A percentile compares a stretch with the other conserved stretches of the same genome.
phyloP scores from a whole-genome alignment of 768 basidiomycete genomes.

The Mycena metata region DNA sequence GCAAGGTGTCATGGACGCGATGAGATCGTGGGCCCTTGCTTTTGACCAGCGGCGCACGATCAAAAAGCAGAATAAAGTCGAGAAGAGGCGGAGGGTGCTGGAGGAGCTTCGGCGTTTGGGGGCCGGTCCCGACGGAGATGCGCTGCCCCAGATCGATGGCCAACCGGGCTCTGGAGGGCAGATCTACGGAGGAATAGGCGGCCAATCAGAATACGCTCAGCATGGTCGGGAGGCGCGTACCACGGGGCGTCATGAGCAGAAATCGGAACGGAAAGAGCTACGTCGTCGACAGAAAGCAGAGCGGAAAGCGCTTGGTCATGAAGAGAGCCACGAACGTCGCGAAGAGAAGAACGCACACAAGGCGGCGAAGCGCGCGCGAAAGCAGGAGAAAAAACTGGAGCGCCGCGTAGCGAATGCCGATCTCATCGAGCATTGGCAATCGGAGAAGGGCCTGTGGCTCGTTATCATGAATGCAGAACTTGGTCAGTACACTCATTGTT shows the following conservation, averaged over 20 bases:
- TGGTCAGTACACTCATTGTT: constrained; percentile 27
- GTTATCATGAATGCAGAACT: constrained; percentile 42
- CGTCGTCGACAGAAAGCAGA: background rate
- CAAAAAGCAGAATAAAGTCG: constrained; percentile 33
- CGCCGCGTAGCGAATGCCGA: constrained; percentile 39
- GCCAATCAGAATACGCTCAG: background rate
- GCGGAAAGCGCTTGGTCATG: background rate
- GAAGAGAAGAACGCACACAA: constrained; percentile 17
- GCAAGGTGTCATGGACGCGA: constrained; percentile 40
- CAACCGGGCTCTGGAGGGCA: too few species aligned
- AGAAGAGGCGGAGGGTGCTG: constrained; percentile 35
- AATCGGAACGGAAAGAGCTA: background rate
- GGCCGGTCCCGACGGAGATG: background rate
- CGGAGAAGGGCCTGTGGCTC: constrained; percentile 41
- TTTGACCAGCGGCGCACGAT: constrained; percentile 34
- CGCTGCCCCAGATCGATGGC: background rate
- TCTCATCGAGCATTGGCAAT: constrained; percentile 40
- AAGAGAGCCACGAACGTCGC: background rate
- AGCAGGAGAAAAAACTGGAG: constrained; percentile 32
- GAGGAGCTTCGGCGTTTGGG: constrained; percentile 19
- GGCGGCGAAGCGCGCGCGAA: constrained; percentile 18
- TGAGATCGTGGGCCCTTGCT: constrained; percentile 37
- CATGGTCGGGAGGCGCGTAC: background rate
- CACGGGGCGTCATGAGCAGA: constrained; percentile 25
- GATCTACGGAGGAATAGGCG: background rate